Base-by-base conservation (phyloP, 169 alveolate species). In the Plasmodium adleri region DNA sequence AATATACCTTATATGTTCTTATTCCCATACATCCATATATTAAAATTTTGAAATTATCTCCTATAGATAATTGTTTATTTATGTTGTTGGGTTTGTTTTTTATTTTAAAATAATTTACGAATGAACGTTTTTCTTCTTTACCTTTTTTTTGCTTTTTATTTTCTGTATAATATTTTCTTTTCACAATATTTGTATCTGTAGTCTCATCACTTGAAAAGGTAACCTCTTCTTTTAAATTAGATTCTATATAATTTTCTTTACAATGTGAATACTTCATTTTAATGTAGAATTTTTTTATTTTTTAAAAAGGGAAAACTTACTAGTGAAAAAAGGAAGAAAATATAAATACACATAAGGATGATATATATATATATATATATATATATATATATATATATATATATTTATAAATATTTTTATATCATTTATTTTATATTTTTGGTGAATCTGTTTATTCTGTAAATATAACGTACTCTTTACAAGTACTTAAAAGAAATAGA, bases 21-120 rank as follows among this genome's bases (percentile, higher is more conserved):
- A 68, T 67, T 43, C 90, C 90, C 70, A 80, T 80, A 15, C 90
- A 80, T n/a, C 90, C 90, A 32, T 60, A 80, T 32, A 80, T 20
- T 24, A 80, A 67, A 1, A 80, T 28, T 54, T 80, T 80, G 43
- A 80, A 80, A n/a, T 67, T 80, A 54, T 80, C 90, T 52, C 67
- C 62, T 26, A 80, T 58, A 4, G 90, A 80, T 43, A 80, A 54
- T 17, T 71, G 54, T 45, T 28, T 66, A 28, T 60, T 24, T 17
- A 54, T 50, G 2, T 22, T 32, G 13, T 67, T 45, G 7, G 45
- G 9, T n/a, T 22, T 22, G 47, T 15, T 17, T 47, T 80, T 66
- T 71, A 24, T 39, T 45, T 50, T 56, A 39, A 80, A 10, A 32
- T 80, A 45, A 9, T 67, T 56, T 15, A 52, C 49, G 26, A 67